Conservation (phyloP, 108 stramenopile genomes). For the Mediolabrus comicus region DNA sequence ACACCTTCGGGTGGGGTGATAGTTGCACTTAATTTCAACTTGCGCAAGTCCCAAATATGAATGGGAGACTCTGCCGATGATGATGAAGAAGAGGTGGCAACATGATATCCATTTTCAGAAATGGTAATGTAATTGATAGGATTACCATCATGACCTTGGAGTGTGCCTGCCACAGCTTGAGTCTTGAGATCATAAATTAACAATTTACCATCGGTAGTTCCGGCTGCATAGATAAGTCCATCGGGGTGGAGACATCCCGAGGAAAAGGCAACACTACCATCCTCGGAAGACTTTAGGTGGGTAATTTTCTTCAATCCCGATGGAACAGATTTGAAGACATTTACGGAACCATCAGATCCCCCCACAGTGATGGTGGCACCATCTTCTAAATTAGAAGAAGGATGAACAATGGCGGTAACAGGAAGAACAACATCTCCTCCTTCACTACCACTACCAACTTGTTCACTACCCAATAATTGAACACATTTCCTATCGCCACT, state of each 20-base stretch:
- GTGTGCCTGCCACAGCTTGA: slow-evolving; percentile 56
- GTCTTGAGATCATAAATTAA: slow-evolving; percentile 88
- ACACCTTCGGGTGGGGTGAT: slow-evolving; percentile 47
- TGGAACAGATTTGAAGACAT: slow-evolving; percentile 15
- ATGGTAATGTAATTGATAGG: slow-evolving; percentile 61
- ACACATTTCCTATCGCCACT: slow-evolving; percentile 3
- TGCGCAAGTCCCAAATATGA: slow-evolving; percentile 87
- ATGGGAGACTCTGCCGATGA: slow-evolving; percentile 43
- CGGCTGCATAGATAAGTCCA: slow-evolving; percentile 83
- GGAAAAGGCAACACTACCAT: slow-evolving; percentile 41
- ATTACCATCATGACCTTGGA: slow-evolving; percentile 49
- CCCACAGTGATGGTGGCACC: slow-evolving; percentile 25
- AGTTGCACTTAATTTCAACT: slow-evolving; percentile 56
- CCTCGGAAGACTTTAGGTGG: slow-evolving; percentile 25
- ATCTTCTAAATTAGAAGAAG: slow-evolving; percentile 39
- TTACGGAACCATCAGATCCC: slow-evolving; percentile 5
- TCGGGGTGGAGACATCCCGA: slow-evolving; percentile 87
- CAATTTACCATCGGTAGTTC: slow-evolving; percentile 54
- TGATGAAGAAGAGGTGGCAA: slow-evolving; percentile 46
- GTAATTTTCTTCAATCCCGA: slow-evolving; percentile 12
- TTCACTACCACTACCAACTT: slow-evolving; percentile 5
- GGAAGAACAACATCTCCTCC: slow-evolving; percentile 2
- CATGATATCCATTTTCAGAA: slow-evolving; percentile 89
- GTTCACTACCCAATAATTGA: neutral
- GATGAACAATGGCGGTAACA: slow-evolving; percentile 52